Conservation (phyloP, 768 basidiomycete genomes). For the Lepiota subincarnata region DNA sequence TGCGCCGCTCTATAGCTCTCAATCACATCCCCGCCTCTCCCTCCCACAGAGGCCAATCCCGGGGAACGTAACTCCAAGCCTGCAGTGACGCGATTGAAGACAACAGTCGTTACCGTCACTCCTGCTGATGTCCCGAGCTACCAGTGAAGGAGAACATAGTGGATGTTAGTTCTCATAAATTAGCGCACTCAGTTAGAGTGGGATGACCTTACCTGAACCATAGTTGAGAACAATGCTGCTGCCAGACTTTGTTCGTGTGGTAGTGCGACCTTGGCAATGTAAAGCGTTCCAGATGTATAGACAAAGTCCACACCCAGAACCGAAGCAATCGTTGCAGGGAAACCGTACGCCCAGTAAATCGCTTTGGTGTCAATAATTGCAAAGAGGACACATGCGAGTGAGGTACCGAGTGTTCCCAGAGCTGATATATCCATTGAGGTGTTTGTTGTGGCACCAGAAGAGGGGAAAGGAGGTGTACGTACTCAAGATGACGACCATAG, state of each 20-base stretch:
- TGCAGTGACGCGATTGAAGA: conserved; percentile 50
- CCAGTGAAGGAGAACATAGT: not conserved
- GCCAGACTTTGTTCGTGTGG: conserved; percentile 74
- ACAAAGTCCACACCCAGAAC: conserved; percentile 81
- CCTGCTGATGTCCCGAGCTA: conserved; percentile 70
- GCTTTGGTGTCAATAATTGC: conserved; percentile 55
- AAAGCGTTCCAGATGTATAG: conserved; percentile 68
- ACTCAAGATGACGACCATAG: conserved; percentile 58
- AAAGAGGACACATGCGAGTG: conserved; percentile 56
- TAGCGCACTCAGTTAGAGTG: not conserved
- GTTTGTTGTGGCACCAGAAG: too few species aligned
- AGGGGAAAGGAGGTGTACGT: conserved; percentile 15
- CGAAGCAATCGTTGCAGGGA: conserved; percentile 58
- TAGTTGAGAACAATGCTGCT: conserved; percentile 74
- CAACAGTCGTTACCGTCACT: conserved; percentile 67
- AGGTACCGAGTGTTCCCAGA: conserved; percentile 56
- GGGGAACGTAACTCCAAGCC: conserved; percentile 13
- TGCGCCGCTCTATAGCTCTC: conserved; percentile 57
- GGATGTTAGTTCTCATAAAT: not conserved
- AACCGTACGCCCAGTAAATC: conserved; percentile 73
- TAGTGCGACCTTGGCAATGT: conserved; percentile 61
- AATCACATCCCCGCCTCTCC: conserved; percentile 31
- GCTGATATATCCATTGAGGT: conserved; percentile 6
- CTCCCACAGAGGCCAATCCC: too few species aligned
- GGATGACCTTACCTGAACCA: conserved; percentile 52